phyloP scores from a whole-genome alignment of 2,329 filamentous ascomycete genomes.

The Colletotrichum nymphaeae region DNA sequence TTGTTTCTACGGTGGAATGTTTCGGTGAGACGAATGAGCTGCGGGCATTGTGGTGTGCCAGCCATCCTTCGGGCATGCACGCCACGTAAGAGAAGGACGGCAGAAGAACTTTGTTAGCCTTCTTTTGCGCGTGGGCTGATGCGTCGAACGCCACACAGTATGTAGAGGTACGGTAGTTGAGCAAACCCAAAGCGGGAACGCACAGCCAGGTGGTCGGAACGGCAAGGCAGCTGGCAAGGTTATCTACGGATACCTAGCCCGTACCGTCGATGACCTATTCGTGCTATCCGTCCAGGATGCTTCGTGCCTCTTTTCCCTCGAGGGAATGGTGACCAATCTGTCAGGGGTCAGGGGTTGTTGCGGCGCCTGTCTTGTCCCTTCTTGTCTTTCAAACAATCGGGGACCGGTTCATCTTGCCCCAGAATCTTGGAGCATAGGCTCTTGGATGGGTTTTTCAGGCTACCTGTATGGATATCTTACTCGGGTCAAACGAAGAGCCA shows the following conservation, averaged over 20 bases:
- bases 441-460: not conserved
- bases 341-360: not conserved
- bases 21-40: not conserved
- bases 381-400: not conserved
- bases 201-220: not conserved
- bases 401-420: not conserved
- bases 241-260: not conserved
- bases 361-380: not conserved
- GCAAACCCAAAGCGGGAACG: not conserved
- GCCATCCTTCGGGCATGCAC: not conserved
- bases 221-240: not conserved
- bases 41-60: not conserved
- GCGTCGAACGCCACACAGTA: not conserved
- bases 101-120: not conserved
- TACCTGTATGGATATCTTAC: not conserved
- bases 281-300: not conserved
- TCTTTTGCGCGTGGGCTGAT: not conserved
- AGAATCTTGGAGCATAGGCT: not conserved
- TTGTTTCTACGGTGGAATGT: not conserved
- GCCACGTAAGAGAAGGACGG: conserved; percentile 2
- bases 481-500: not conserved
- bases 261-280: too few relatives aligned
- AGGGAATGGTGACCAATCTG: not conserved
- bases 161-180: not conserved
- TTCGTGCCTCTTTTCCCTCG: not conserved